Percentiles rank a stretch among this genome's conserved stretches.
phyloP scores from a whole-genome alignment of 2,329 filamentous ascomycete genomes.

The Dactylellina cionopaga region DNA sequence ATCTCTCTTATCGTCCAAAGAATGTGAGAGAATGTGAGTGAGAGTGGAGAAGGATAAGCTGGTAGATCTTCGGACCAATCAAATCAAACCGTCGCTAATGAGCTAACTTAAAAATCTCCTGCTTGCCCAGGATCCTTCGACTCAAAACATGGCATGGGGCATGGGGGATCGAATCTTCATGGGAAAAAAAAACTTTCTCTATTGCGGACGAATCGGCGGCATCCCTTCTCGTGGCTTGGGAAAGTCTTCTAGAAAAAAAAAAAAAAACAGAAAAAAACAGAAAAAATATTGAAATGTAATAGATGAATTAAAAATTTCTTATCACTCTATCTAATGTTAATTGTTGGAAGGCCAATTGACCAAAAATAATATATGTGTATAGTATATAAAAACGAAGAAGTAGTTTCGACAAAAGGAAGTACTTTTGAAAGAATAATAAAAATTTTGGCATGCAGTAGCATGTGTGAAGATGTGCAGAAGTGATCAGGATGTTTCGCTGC shows the following conservation, averaged over 20 bases:
- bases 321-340: no score
- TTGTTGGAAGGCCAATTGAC: no score
- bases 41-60: conserved; percentile 27
- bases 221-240: no score
- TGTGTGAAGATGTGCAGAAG: conserved; percentile 5
- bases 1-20: conserved; percentile 24
- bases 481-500: conserved; percentile 6
- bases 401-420: no score
- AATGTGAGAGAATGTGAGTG: neutral
- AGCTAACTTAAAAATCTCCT: conserved; percentile 34
- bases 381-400: no score
- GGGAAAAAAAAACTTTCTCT: neutral
- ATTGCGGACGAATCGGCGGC: no score
- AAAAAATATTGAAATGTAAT: neutral
- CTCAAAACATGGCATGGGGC: conserved; percentile 25
- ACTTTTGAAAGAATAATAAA: no score
- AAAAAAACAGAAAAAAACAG: neutral
- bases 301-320: no score
- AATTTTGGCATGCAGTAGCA: no score
- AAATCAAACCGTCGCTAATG: conserved; percentile 46
- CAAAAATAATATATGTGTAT: no score
- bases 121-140: conserved; percentile 20
- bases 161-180: conserved; percentile 39
- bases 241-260: neutral
- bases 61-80: conserved; percentile 37